Conservation (phyloP, 345 rosid genomes). For the Populus alba region DNA sequence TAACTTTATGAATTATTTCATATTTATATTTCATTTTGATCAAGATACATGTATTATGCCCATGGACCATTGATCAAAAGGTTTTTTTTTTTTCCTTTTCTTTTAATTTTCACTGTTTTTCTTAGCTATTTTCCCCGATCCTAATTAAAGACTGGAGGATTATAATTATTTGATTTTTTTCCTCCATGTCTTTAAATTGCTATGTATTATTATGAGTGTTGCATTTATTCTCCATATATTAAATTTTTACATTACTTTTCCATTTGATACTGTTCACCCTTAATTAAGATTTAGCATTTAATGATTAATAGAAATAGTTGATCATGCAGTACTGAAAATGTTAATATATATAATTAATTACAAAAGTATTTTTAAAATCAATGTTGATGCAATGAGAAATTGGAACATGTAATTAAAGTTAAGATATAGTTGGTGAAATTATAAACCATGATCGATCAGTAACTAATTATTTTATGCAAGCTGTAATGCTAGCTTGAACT, state of each 20-base stretch:
- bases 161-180: constrained; percentile 8
- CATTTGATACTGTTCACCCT: too few species aligned
- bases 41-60: not conserved
- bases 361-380: too few species aligned
- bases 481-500: too few species aligned
- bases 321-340: too few species aligned
- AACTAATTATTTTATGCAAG: too few species aligned
- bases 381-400: too few species aligned
- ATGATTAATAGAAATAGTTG: too few species aligned
- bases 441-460: too few species aligned
- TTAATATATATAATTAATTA: too few species aligned
- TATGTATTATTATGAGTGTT: not conserved
- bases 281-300: too few species aligned
- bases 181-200: not conserved
- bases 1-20: not conserved
- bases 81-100: not conserved
- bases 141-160: not conserved
- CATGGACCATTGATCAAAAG: not conserved
- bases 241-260: not conserved
- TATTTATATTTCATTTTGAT: not conserved
- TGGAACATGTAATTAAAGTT: too few species aligned
- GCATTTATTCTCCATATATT: not conserved
- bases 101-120: not conserved
- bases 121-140: not conserved
- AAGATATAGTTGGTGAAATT: too few species aligned